Evolutionary conservation across 805 yeast genomes (phyloP).

Genomic region (Teunomyces kruisii): DNA sequence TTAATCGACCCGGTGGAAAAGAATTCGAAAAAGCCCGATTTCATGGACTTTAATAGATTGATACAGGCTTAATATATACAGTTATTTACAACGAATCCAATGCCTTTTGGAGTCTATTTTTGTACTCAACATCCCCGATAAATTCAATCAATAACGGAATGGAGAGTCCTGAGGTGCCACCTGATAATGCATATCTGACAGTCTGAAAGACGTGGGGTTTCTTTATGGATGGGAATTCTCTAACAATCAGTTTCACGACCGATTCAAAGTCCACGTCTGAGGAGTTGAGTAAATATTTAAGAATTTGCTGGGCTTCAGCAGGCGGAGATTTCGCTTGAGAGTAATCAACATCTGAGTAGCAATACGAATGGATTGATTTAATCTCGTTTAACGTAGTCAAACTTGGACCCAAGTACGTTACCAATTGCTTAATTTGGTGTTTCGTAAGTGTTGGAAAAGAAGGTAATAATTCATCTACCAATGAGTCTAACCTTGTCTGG

Average conservation of each 20-base stretch:
- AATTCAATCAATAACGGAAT: constrained; percentile 57
- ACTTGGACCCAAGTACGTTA: constrained; percentile 47
- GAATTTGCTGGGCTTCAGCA: constrained; percentile 14
- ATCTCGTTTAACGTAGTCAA: constrained; percentile 58
- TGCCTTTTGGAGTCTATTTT: constrained; percentile 19
- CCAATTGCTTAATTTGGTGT: constrained; percentile 37
- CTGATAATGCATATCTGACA: constrained; percentile 68
- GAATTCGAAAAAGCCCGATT: constrained; percentile 17
- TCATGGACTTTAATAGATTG: constrained; percentile 30
- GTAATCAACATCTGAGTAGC: constrained; percentile 43
- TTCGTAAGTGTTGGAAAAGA: constrained; percentile 15
- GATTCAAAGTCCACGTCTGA: constrained; percentile 12
- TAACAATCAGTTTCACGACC: constrained; percentile 9
- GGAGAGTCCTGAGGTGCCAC: constrained; percentile 67
- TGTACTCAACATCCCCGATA: constrained; percentile 47
- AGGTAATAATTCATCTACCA: constrained; percentile 33
- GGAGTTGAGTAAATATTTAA: constrained; percentile 13
- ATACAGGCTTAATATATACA: constrained; percentile 7
- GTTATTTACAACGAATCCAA: background rate
- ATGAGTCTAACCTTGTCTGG: constrained; percentile 30
- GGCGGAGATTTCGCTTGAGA: constrained; percentile 15
- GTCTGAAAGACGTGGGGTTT: constrained; percentile 53
- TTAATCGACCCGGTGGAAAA: constrained; percentile 21
- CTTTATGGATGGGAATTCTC: constrained; percentile 6
- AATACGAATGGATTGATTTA: constrained; percentile 43